Conservation (phyloP, 78 protist genomes). For the Dictyostelium firmibasis region DNA sequence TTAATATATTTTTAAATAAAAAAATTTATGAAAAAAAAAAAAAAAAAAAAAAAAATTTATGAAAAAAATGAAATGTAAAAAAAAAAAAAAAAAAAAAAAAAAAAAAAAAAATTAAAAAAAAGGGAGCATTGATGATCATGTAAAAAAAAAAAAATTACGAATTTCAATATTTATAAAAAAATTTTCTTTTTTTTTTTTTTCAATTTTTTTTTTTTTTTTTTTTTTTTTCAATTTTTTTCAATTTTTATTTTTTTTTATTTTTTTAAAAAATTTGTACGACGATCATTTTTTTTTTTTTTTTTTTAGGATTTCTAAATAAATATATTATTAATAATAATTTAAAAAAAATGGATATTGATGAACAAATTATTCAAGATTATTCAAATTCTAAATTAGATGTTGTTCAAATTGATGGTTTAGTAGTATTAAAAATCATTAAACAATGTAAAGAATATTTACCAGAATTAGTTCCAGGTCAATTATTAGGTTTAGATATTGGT, state of each 20-base stretch:
- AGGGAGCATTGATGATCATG: background rate
- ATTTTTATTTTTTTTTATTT: background rate
- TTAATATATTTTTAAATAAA: background rate
- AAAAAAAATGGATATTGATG: conserved; percentile 18
- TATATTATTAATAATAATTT: background rate
- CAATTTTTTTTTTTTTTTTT: conserved; percentile 17
- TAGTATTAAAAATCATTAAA: conserved; percentile 86
- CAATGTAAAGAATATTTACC: conserved; percentile 86
- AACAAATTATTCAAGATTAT: conserved; percentile 62
- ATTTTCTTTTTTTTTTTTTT: background rate
- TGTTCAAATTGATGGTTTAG: conserved; percentile 79
- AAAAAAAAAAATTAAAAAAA: background rate
- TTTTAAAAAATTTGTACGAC: background rate
- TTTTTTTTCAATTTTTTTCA: background rate
- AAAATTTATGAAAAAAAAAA: background rate
- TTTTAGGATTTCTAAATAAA: background rate
- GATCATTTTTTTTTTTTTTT: background rate
- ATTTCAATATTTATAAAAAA: background rate
- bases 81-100: background rate
- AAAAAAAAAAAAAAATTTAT: background rate
- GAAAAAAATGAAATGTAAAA: background rate
- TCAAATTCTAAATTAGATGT: conserved; percentile 64
- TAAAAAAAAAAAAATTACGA: background rate
- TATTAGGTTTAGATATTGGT: conserved; percentile 89
- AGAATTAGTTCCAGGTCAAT: conserved; percentile 86